Evolutionary conservation across 495 filamentous ascomycete genomes (phyloP).

Genomic region (Daldinia childiae): DNA sequence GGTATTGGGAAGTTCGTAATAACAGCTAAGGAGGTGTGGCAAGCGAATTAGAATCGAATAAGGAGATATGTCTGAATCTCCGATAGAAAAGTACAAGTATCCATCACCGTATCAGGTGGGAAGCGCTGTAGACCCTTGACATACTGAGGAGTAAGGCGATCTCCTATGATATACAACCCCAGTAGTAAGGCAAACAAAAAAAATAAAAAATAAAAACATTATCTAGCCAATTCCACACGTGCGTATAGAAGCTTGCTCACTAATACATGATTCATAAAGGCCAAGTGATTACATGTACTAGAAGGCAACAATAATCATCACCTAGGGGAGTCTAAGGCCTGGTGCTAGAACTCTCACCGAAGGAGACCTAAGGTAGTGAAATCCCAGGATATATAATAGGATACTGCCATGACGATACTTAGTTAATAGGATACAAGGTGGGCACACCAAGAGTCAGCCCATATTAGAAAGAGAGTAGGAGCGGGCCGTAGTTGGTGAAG

Average conservation of each 20-base stretch:
- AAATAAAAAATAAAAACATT: not conserved
- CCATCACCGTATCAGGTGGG: slow-evolving; percentile 12
- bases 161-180: slow-evolving; percentile 20
- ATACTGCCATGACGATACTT: slow-evolving; percentile 3
- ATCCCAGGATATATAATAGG: slow-evolving; percentile 19
- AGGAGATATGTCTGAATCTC: slow-evolving; percentile 12
- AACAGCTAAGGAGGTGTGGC: slow-evolving; percentile 18
- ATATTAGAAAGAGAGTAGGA: slow-evolving; percentile 22
- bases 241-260: slow-evolving; percentile 6
- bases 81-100: slow-evolving; percentile 13
- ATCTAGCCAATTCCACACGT: not conserved
- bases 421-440: slow-evolving; percentile 6
- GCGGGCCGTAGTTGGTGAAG: slow-evolving; percentile 29
- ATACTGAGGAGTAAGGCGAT: slow-evolving; percentile 1
- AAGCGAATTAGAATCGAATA: slow-evolving; percentile 23
- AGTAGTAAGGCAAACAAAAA: not conserved
- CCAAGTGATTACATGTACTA: not conserved
- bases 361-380: slow-evolving; percentile 11
- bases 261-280: slow-evolving; percentile 13
- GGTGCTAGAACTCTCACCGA: slow-evolving; percentile 27
- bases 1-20: slow-evolving; percentile 23
- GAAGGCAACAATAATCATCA: not conserved
- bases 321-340: not conserved
- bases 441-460: slow-evolving; percentile 28
- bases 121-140: slow-evolving; percentile 11